These are phyloP conservation scores for Cocos nucifera DNA, from an alignment of 176 grass and related monocot species.

Conservation along the genomic window DNA sequence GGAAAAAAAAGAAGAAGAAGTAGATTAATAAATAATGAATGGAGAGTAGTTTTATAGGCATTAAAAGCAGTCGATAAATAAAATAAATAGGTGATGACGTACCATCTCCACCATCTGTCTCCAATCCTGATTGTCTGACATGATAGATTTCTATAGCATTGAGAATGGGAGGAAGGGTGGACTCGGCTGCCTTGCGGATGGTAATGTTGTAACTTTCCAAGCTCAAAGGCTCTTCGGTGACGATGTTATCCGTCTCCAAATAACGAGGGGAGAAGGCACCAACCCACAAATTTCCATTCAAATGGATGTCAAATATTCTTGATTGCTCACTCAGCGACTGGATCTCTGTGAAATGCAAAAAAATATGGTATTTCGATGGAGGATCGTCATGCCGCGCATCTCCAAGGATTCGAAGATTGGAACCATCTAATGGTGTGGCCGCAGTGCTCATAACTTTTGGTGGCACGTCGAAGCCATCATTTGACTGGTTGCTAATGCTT, in stretches of 20 bases:
- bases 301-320: slow-evolving; percentile 3
- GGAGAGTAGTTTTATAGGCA: no score
- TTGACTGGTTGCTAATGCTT: neutral
- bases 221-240: neutral
- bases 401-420: neutral
- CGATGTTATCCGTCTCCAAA: neutral
- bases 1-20: no score
- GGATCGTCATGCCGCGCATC: neutral
- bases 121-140: slow-evolving; percentile 1
- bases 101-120: slow-evolving; percentile 29
- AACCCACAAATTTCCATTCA: neutral
- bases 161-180: slow-evolving; percentile 20
- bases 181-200: slow-evolving; percentile 11
- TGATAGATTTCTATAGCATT: slow-evolving; percentile 34
- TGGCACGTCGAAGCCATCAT: slow-evolving; percentile 17
- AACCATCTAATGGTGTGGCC: neutral
- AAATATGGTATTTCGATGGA: neutral
- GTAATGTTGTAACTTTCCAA: neutral
- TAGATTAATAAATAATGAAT: no score
- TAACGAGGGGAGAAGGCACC: slow-evolving; percentile 3
- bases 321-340: neutral
- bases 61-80: no score
- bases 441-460: slow-evolving; percentile 26
- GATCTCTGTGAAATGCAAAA: slow-evolving; percentile 3
- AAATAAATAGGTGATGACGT: neutral